Conservation (phyloP, 148 eudicot genomes). For the Rhododendron williamsianum region DNA sequence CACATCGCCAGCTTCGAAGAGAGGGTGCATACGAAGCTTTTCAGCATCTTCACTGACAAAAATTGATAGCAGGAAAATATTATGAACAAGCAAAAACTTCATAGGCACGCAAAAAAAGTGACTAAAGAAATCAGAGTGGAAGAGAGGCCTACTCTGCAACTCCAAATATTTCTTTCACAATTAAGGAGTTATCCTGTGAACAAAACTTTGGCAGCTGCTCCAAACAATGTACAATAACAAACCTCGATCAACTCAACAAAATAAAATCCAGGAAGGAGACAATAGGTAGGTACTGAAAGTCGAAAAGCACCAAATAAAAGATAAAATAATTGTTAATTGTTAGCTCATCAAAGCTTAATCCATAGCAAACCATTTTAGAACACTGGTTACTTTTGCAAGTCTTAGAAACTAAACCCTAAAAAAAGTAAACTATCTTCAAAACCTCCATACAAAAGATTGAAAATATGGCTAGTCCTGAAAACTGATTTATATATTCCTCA, state of each 20-base stretch:
- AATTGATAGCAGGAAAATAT: neutral
- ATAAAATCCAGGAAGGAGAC: neutral
- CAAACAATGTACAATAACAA: constrained; percentile 12
- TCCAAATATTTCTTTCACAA: constrained; percentile 85
- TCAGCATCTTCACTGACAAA: constrained; percentile 81
- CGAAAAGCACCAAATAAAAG: neutral
- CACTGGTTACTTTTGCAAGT: neutral
- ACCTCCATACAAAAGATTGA: neutral
- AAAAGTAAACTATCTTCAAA: neutral
- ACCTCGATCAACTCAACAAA: constrained; percentile 9
- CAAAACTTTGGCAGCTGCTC: constrained; percentile 80
- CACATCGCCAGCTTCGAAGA: constrained; percentile 66
- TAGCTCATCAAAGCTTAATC: constrained; percentile 1
- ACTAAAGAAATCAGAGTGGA: constrained; percentile 13
- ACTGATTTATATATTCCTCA: neutral
- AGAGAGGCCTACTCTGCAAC: constrained; percentile 77
- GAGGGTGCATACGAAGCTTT: constrained; percentile 56
- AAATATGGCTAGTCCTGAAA: neutral
- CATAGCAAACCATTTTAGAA: neutral
- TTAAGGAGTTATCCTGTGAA: constrained; percentile 63
- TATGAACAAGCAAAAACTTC: neutral
- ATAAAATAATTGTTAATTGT: neutral
- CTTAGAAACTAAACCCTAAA: neutral
- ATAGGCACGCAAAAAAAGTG: neutral
- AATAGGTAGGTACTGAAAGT: neutral